Evolutionary conservation across 2,329 filamentous ascomycete genomes (phyloP).

Genomic region (Grosmannia penicillata): DNA sequence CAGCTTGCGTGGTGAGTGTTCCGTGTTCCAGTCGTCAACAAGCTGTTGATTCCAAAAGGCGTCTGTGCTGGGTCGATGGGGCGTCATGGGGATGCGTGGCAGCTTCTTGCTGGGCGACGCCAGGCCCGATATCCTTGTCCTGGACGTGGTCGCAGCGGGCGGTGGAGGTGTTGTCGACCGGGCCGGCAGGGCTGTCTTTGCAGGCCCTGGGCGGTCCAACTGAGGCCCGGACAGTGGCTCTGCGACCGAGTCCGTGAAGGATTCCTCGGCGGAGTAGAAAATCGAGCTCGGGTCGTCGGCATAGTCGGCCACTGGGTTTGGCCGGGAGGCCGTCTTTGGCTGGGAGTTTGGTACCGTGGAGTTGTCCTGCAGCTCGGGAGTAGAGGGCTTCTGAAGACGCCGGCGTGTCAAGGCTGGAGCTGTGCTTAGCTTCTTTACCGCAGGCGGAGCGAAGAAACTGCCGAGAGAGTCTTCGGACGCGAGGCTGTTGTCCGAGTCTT

Average conservation of each 20-base stretch:
- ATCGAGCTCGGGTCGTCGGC: slow-evolving; percentile 5
- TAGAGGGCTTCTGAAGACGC: no score
- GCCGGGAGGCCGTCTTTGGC: neutral
- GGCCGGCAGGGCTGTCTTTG: neutral
- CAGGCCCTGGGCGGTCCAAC: neutral
- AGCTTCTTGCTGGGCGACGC: slow-evolving; percentile 20
- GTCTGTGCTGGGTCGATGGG: slow-evolving; percentile 37
- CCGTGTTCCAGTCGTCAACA: slow-evolving; percentile 49
- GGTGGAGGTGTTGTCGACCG: slow-evolving; percentile 10
- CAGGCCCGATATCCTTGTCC: no score
- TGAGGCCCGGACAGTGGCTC: neutral
- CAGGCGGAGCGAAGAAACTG: slow-evolving; percentile 2
- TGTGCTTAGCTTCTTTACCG: neutral
- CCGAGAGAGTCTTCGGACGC: slow-evolving; percentile 1
- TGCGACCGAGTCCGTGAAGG: neutral
- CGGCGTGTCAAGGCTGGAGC: no score
- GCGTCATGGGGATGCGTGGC: slow-evolving; percentile 34
- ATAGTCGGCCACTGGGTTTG: neutral
- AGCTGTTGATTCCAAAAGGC: slow-evolving; percentile 44
- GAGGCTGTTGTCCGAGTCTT: slow-evolving; percentile 1
- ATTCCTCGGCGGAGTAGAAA: slow-evolving; percentile 10
- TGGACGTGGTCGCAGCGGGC: slow-evolving; percentile 6
- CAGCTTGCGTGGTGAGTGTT: slow-evolving; percentile 26
- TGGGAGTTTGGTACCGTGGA: no score
- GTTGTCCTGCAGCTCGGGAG: no score